Evolutionary conservation across 306 rosid species (phyloP), one percentile per base, ranked within the genome.

Genomic region (Quercus gilva): DNA sequence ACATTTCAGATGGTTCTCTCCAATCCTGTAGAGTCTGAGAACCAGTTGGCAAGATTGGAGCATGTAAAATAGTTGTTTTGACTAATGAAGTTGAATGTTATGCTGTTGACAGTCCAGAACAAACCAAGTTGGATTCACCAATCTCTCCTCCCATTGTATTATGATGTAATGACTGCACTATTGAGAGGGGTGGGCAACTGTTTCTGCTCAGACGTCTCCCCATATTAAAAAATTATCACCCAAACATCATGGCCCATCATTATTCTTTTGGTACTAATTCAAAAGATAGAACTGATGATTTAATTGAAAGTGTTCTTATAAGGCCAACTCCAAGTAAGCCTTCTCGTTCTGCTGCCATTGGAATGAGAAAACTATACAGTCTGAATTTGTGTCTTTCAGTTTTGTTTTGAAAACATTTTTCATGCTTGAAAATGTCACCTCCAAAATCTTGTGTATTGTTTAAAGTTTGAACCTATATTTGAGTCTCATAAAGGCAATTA

Each of bases 91-190:
- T 25, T 15, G 83, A 89, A 72, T 72, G 55, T 21, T 69, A 74
- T 49, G 82, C 33, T 31, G 43, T 26, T 69, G 87, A 83, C n/a
- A 83, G 89, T 83, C 92, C 88, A 17, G 79, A 79, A 35, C 77
- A 87, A 56, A n/a, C 58, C 52, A 85, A 80, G 64, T 28, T 72
- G n/a, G 79, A 79, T 56, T 82, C 84, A 12, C 67, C 25, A 56
- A 81, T 95, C 20, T 95, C 99, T 29, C 97, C 96, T 75, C 97
- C 99, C 14, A 94, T 95, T 52, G 97, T 95, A 69, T 93, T 96
- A 0, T 93, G 6, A 5, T 33, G 98, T 68, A 98, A 87, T 37
- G 25, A 23, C 25, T 23, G 25, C 25, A 23, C 25, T 4, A 87
- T 93, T 31, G 87, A 95, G 37, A 86, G 93, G 71, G 92, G 91